Evolutionary conservation across 208 protist genomes (phyloP).

Genomic region (Leishmania braziliensis): DNA sequence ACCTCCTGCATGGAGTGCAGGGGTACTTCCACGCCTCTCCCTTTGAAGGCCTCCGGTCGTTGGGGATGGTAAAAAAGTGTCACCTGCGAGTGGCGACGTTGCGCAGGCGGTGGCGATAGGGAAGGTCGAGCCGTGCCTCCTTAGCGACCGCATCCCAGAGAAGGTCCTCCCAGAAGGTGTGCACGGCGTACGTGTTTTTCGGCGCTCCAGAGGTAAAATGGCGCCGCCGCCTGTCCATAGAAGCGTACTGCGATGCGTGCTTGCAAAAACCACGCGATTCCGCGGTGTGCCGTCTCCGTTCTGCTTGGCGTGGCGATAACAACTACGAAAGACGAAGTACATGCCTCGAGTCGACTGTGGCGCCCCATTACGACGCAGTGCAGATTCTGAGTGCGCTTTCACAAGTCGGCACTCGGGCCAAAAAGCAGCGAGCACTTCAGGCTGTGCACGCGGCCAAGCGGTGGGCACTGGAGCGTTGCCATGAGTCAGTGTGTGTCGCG

Average conservation of each 20-base stretch:
- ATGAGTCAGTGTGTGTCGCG: neutral
- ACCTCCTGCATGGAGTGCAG: neutral
- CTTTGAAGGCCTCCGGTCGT: neutral
- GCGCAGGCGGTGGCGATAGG: neutral
- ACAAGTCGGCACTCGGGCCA: neutral
- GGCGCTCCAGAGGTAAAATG: conserved; percentile 2
- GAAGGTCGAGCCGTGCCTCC: conserved; percentile 2
- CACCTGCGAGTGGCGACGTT: neutral
- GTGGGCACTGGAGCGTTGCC: conserved; percentile 4
- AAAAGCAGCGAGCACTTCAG: neutral
- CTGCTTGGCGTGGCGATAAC: neutral
- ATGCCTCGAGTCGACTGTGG: neutral
- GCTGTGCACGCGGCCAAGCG: neutral
- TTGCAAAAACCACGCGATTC: neutral
- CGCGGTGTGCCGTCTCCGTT: neutral
- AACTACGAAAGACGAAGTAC: neutral
- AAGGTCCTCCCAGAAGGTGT: conserved; percentile 9
- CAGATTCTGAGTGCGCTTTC: neutral
- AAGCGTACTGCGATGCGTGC: neutral
- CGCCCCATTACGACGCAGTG: neutral
- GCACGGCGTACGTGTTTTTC: neutral
- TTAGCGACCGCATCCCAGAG: neutral
- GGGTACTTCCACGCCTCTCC: neutral
- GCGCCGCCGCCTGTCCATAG: neutral
- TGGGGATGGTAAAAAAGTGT: neutral